Conservation (phyloP, 208 protist genomes). For the Leishmania tropica region DNA sequence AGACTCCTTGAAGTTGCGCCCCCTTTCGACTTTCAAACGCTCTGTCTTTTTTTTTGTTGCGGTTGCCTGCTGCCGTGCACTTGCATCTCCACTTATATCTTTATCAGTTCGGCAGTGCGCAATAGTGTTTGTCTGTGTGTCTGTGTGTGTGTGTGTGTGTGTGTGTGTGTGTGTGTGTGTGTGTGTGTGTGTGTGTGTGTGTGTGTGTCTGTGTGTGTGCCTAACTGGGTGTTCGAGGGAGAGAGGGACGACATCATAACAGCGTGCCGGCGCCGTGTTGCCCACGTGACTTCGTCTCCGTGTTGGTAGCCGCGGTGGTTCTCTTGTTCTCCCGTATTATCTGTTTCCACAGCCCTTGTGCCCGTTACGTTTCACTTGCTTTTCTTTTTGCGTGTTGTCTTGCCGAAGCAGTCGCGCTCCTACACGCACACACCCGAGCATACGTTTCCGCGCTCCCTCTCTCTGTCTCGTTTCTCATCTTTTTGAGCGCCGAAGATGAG, state of each 20-base stretch:
- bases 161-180: neutral
- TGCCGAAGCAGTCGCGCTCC: neutral
- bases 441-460: neutral
- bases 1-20: neutral
- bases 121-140: neutral
- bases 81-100: neutral
- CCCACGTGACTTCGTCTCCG: neutral
- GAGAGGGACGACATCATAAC: neutral
- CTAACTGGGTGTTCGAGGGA: neutral
- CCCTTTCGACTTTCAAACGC: neutral
- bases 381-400: neutral
- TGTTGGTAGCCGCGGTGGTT: neutral
- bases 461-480: neutral
- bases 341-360: neutral
- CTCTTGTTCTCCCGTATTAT: too few relatives aligned
- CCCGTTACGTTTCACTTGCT: neutral
- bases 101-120: neutral
- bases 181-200: too few relatives aligned
- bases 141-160: neutral
- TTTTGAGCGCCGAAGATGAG: conserved; percentile 7
- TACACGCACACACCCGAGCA: neutral
- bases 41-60: neutral
- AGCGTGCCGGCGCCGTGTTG: neutral
- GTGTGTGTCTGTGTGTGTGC: neutral
- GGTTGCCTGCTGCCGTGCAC: neutral